Evolutionary conservation across 495 filamentous ascomycete species (phyloP), one percentile per base, ranked within the genome.

Genomic region (Hypoxylon intermedium): DNA sequence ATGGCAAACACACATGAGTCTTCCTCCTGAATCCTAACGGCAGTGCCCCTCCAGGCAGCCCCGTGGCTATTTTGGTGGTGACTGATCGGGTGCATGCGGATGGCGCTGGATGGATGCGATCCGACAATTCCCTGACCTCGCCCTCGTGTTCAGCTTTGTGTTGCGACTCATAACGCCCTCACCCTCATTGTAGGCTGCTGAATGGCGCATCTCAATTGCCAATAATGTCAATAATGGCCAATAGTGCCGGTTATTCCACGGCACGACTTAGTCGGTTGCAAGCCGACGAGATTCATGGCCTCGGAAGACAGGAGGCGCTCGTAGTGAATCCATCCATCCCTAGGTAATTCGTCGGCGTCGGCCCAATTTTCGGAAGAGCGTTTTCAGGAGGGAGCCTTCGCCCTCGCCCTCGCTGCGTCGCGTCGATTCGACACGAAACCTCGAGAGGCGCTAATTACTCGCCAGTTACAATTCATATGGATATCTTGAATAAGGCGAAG

Each of bases 241-340:
- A 60, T 60, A 57, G 62, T 55, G 46, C 56, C 62, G 62, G 62
- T 37, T 60, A 56, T 48, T 65, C 13, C 40, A 38, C 51, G 56
- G 56, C 41, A 50, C 50, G 54, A 55, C 45, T n/a, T 41, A 28
- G 7, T 51, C 38, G 49, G 15, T 44, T 28, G 44, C 44, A 38
- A 65, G 19, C 44, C 51, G 62, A 48, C 23, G 61, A 51, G 40
- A 28, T 44, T 16, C 30, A 48, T 47, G 47, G 26, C 20, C 24
- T 45, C 36, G 36, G 56, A 46, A 26, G 41, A n/a, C 21, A 34
- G 33, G 31, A 44, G 31, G 34, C 24, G 7, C 34, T 15, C 5
- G 34, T 13, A n/a, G 34, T n/a, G n/a, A n/a, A n/a, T n/a, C n/a
- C n/a, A n/a, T n/a, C n/a, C n/a, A n/a, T n/a, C 30, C 19, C 28